These are phyloP conservation scores for Cubamyces lactineus DNA, from an alignment of 768 basidiomycete species.

Conservation along the genomic window DNA sequence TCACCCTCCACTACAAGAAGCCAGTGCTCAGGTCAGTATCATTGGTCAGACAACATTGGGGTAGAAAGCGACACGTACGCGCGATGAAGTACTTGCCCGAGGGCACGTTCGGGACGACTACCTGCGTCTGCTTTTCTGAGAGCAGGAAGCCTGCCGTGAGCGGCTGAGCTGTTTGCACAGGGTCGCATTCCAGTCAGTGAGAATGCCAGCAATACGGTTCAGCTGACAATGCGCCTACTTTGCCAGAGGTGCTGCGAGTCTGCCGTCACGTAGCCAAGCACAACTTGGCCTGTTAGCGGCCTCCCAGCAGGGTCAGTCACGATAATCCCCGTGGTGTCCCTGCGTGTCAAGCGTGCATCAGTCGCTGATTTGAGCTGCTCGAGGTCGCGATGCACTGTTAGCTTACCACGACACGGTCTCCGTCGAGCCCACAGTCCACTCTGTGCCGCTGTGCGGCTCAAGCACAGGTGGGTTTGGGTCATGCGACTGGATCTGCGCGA, in stretches of 20 bases:
- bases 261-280: not conserved
- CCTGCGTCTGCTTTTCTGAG: constrained; percentile 1
- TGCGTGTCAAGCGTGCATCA: no score
- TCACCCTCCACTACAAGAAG: not conserved
- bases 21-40: not conserved
- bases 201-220: no score
- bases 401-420: constrained; percentile 2
- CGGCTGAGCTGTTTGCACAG: not conserved
- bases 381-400: not conserved
- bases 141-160: not conserved
- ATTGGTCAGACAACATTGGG: not conserved
- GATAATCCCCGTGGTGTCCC: constrained; percentile 1
- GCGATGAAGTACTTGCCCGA: constrained; percentile 6
- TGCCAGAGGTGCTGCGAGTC: constrained; percentile 1
- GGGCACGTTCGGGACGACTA: constrained; percentile 1
- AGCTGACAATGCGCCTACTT: not conserved
- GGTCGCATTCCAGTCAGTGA: no score
- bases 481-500: constrained; percentile 2
- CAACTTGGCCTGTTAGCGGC: not conserved
- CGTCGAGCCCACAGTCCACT: not conserved
- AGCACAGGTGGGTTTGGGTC: constrained; percentile 2
- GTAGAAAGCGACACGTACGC: not conserved
- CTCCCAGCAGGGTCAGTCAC: not conserved
- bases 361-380: not conserved
- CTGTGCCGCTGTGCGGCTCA: not conserved